phyloP scores from a whole-genome alignment of 345 rosid species.

The Conringia planisiliqua region DNA sequence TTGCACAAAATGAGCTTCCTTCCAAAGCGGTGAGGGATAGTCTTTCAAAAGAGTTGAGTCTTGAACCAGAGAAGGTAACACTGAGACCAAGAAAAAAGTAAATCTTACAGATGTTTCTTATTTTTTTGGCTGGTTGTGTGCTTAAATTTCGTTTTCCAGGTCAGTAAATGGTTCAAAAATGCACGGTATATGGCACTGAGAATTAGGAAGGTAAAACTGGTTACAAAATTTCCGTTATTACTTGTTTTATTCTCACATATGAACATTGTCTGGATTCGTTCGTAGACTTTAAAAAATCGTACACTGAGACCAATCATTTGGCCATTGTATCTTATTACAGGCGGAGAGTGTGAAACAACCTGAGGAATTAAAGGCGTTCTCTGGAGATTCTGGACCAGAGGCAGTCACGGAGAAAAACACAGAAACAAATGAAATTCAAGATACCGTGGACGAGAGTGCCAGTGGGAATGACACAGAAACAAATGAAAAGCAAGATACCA shows the following conservation, averaged over 20 bases:
- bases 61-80: slow-evolving; percentile 76
- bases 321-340: slow-evolving; percentile 32
- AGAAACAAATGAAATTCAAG: slow-evolving; percentile 22
- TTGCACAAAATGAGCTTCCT: slow-evolving; percentile 94
- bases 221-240: background rate
- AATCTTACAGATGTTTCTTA: background rate
- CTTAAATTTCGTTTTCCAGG: slow-evolving; percentile 49
- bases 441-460: slow-evolving; percentile 12
- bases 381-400: slow-evolving; percentile 40
- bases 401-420: slow-evolving; percentile 23
- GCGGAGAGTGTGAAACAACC: slow-evolving; percentile 37
- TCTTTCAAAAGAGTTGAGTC: slow-evolving; percentile 80
- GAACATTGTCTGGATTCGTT: background rate
- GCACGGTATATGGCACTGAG: slow-evolving; percentile 77
- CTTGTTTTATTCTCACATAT: background rate
- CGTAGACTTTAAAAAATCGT: background rate
- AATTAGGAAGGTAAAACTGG: slow-evolving; percentile 65
- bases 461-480: background rate
- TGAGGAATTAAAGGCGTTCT: slow-evolving; percentile 29
- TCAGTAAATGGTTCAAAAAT: slow-evolving; percentile 96
- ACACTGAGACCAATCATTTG: background rate
- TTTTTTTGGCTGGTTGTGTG: slow-evolving; percentile 1
- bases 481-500: background rate
- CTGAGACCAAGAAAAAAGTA: background rate
- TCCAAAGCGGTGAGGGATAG: slow-evolving; percentile 65